A percentile compares a stretch with the other conserved stretches of the same genome.
phyloP scores from a whole-genome alignment of 2,329 filamentous ascomycete species.

The Achaetomium macrosporum region DNA sequence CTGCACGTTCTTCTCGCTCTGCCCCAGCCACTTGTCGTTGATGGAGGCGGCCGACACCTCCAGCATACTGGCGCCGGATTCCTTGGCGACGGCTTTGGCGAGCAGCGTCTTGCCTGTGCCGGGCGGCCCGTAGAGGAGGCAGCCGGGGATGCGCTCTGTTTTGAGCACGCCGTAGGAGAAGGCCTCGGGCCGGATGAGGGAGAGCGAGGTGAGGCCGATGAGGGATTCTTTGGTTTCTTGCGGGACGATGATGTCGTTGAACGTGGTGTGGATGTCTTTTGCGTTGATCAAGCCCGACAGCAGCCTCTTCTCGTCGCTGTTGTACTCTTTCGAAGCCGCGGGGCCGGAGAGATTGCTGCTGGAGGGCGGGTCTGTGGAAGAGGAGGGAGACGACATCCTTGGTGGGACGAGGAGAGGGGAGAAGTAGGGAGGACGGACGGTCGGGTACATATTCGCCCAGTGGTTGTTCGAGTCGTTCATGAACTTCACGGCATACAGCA shows the following conservation, averaged over 20 bases:
- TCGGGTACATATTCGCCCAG: constrained; percentile 22
- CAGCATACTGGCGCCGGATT: constrained; percentile 66
- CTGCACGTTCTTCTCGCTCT: constrained; percentile 92
- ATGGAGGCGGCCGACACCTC: constrained; percentile 88
- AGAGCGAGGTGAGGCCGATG: constrained; percentile 82
- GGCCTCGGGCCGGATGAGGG: constrained; percentile 82
- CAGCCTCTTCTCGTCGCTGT: constrained; percentile 75
- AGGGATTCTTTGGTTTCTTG: constrained; percentile 78
- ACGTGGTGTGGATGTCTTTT: constrained; percentile 77
- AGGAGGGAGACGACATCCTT: background rate
- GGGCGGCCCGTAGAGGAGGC: constrained; percentile 81
- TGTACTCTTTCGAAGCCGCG: constrained; percentile 33
- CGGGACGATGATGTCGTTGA: constrained; percentile 78
- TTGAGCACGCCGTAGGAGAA: constrained; percentile 93
- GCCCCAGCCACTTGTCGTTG: constrained; percentile 94
- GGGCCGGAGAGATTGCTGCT: constrained; percentile 28
- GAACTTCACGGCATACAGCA: constrained; percentile 25
- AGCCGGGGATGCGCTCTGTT: constrained; percentile 83
- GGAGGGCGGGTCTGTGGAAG: background rate
- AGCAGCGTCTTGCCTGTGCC: constrained; percentile 70
- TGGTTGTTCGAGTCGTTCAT: constrained; percentile 26
- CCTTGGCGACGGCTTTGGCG: constrained; percentile 63
- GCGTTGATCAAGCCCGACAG: constrained; percentile 77
- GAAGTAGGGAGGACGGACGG: constrained; percentile 26
- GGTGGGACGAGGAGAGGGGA: constrained; percentile 20